Conservation (phyloP, 2,329 filamentous ascomycete species). For the Pseudogymnoascus destructans region DNA sequence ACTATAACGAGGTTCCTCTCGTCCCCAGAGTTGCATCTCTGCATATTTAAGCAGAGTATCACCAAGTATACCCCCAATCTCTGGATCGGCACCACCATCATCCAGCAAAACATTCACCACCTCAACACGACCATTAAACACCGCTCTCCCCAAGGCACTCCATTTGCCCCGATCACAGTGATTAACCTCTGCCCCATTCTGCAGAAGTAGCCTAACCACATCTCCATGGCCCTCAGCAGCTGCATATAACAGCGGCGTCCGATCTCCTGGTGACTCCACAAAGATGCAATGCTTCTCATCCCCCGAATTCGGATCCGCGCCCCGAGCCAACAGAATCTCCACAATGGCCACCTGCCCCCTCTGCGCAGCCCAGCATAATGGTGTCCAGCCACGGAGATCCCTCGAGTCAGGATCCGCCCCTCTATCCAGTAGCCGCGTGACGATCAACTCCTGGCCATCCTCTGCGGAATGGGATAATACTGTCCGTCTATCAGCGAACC, state of each 20-base stretch:
- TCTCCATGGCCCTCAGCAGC: neutral
- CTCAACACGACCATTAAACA: neutral
- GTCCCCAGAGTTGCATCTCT: neutral
- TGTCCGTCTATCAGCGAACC: neutral
- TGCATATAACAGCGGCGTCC: neutral
- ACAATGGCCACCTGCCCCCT: neutral
- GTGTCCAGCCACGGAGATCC: neutral
- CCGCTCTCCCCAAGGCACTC: neutral
- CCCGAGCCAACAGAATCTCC: neutral
- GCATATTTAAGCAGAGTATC: neutral
- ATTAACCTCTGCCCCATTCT: neutral
- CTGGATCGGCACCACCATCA: neutral
- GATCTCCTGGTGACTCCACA: too few relatives aligned
- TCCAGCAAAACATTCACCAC: neutral
- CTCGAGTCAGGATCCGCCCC: neutral
- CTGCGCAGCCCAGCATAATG: neutral
- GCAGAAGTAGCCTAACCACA: too few relatives aligned
- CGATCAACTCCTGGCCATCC: neutral
- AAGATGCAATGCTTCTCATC: neutral
- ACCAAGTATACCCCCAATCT: neutral
- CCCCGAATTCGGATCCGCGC: neutral
- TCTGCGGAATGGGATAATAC: neutral
- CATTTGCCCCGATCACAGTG: neutral
- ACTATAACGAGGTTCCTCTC: too few relatives aligned
- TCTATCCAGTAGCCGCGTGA: neutral